Evolutionary conservation across 2,329 filamentous ascomycete genomes (phyloP).

Genomic region (Fusarium nisikadoi): DNA sequence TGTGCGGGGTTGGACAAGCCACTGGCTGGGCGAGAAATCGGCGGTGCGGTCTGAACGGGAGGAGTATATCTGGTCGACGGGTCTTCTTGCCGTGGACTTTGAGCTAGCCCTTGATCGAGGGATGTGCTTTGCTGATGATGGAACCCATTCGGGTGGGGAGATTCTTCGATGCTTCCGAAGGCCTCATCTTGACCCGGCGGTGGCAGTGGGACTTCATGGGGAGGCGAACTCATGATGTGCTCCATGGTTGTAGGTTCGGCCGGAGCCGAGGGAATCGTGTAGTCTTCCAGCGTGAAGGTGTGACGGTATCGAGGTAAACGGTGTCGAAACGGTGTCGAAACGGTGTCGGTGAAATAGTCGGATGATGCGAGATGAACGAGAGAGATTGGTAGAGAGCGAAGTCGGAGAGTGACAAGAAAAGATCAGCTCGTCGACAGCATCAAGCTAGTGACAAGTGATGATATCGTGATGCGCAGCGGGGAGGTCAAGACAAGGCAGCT

Average conservation of each 20-base stretch:
- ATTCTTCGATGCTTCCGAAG: slow-evolving; percentile 60
- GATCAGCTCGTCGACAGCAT: slow-evolving; percentile 42
- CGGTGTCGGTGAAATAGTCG: not conserved
- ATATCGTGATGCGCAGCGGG: slow-evolving; percentile 16
- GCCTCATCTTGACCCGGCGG: slow-evolving; percentile 58
- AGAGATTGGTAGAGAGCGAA: slow-evolving; percentile 40
- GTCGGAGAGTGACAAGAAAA: slow-evolving; percentile 11
- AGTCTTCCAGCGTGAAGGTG: slow-evolving; percentile 58
- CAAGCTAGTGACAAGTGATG: slow-evolving; percentile 35
- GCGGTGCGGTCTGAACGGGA: slow-evolving; percentile 55
- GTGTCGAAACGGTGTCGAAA: slow-evolving; percentile 8
- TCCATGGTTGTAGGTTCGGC: slow-evolving; percentile 58
- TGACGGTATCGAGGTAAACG: not conserved
- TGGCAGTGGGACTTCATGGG: slow-evolving; percentile 46
- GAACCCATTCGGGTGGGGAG: slow-evolving; percentile 55
- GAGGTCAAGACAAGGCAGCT: slow-evolving; percentile 8
- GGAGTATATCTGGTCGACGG: slow-evolving; percentile 58
- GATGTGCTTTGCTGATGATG: slow-evolving; percentile 61
- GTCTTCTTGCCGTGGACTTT: slow-evolving; percentile 55
- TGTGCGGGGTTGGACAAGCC: slow-evolving; percentile 60
- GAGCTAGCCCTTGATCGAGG: slow-evolving; percentile 59
- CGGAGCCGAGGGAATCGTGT: slow-evolving; percentile 39
- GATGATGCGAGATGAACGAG: slow-evolving; percentile 27
- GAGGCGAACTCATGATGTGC: slow-evolving; percentile 39
- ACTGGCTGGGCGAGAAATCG: slow-evolving; percentile 66